Percentiles rank a stretch among this genome's conserved stretches.
Conservation (phyloP, 768 basidiomycete genomes). For the Obba rivulosa region DNA sequence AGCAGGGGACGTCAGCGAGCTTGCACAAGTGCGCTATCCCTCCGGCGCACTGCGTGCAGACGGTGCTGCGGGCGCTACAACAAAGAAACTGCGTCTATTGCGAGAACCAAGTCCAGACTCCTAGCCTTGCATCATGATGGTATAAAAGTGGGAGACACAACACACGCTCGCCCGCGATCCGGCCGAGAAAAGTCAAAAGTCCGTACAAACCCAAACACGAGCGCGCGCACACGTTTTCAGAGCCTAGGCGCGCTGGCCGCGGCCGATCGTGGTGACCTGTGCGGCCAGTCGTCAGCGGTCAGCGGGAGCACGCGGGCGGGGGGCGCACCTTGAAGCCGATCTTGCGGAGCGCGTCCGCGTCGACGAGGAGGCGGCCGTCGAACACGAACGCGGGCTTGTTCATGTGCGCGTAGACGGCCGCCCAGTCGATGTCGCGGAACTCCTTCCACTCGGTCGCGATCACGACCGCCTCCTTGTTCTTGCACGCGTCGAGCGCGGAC, state of each 20-base stretch:
- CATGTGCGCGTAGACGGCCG: constrained; percentile 78
- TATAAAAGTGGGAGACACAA: no score
- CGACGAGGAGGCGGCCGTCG: constrained; percentile 86
- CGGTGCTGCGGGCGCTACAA: no score
- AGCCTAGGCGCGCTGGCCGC: constrained; percentile 38
- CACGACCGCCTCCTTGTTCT: constrained; percentile 86
- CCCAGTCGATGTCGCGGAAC: constrained; percentile 91
- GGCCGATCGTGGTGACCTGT: constrained; percentile 58
- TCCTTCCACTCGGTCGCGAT: constrained; percentile 98
- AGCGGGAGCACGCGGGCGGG: background rate
- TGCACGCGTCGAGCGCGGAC: constrained; percentile 84
- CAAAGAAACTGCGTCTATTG: no score
- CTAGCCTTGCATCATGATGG: no score
- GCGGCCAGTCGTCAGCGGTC: background rate
- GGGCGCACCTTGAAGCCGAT: constrained; percentile 84
- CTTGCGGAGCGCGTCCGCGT: constrained; percentile 67
- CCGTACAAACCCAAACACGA: no score
- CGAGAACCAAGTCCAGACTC: no score
- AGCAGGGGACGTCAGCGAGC: no score
- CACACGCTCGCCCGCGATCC: no score
- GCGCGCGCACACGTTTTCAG: no score
- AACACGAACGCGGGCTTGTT: constrained; percentile 99
- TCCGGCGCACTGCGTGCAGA: no score
- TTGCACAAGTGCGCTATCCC: no score
- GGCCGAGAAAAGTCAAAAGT: no score